These are phyloP conservation scores for Fusarium denticulatum DNA, from an alignment of 2,329 filamentous ascomycete species.

Conservation along the genomic window DNA sequence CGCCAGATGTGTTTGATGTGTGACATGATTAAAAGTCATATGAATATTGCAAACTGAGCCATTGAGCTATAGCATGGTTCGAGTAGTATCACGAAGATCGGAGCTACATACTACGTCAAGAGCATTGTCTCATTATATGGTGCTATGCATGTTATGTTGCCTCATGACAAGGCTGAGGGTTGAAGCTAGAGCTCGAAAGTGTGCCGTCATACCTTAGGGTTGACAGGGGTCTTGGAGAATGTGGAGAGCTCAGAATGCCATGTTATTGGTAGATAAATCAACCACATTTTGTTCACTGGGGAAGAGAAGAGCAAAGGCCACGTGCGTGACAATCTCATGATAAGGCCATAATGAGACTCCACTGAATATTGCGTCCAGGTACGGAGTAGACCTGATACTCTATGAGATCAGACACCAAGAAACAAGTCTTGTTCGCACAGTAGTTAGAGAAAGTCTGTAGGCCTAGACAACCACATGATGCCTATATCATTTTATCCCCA, in stretches of 20 bases:
- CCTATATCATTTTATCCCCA: background rate
- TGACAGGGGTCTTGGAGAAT: constrained; percentile 30
- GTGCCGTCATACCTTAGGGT: constrained; percentile 39
- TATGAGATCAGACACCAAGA: background rate
- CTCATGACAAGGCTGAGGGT: constrained; percentile 25
- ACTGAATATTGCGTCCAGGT: background rate
- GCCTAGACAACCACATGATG: background rate
- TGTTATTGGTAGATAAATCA: constrained; percentile 11
- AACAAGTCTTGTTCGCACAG: background rate
- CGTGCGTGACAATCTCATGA: background rate
- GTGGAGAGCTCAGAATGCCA: constrained; percentile 24
- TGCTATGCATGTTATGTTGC: background rate
- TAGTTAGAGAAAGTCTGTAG: background rate
- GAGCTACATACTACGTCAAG: background rate
- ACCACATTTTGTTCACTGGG: background rate
- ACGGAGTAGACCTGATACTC: background rate
- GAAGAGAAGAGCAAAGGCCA: background rate
- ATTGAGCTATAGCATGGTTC: background rate
- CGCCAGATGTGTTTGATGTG: constrained; percentile 20
- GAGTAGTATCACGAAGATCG: background rate
- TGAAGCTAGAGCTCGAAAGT: constrained; percentile 16
- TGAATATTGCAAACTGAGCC: background rate
- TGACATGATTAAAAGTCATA: background rate
- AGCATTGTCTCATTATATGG: background rate
- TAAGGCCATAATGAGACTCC: background rate